A percentile compares a stretch with the other conserved stretches of the same genome.
Evolutionary conservation across 768 basidiomycete genomes (phyloP).

Genomic region (Kwoniella dendrophila): DNA sequence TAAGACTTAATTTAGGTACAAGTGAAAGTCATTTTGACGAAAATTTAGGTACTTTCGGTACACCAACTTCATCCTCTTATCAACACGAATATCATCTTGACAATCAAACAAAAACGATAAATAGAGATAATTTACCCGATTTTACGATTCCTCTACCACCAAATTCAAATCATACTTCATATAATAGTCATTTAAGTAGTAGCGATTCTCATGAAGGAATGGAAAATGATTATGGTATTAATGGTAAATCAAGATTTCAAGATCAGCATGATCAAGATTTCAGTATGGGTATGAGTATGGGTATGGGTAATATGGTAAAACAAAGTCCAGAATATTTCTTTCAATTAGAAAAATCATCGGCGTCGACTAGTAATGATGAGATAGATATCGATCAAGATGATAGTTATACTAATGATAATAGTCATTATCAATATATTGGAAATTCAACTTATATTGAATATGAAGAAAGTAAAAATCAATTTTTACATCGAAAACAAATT

Average conservation of each 20-base stretch:
- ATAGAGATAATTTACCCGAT: slow-evolving; percentile 6
- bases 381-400: not conserved
- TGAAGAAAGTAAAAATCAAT: not conserved
- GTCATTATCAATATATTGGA: too few relatives aligned
- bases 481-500: too few relatives aligned
- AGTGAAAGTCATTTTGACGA: slow-evolving; percentile 19
- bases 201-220: not conserved
- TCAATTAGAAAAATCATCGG: slow-evolving; percentile 13
- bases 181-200: not conserved
- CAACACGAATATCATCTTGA: not conserved
- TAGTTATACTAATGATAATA: not conserved
- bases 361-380: not conserved
- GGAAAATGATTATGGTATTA: not conserved
- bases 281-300: too few relatives aligned
- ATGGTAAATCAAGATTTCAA: too few relatives aligned
- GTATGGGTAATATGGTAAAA: too few relatives aligned
- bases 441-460: too few relatives aligned
- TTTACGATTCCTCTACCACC: slow-evolving; percentile 15
- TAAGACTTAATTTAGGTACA: slow-evolving; percentile 17
- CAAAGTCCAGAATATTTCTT: slow-evolving; percentile 18
- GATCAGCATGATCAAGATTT: not conserved
- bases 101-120: not conserved
- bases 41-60: slow-evolving; percentile 2
- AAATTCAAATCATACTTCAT: slow-evolving; percentile 9
- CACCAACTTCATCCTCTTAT: not conserved